Base-by-base conservation (phyloP, 2,329 filamentous ascomycete species). In the Hypocrella siamensis region DNA sequence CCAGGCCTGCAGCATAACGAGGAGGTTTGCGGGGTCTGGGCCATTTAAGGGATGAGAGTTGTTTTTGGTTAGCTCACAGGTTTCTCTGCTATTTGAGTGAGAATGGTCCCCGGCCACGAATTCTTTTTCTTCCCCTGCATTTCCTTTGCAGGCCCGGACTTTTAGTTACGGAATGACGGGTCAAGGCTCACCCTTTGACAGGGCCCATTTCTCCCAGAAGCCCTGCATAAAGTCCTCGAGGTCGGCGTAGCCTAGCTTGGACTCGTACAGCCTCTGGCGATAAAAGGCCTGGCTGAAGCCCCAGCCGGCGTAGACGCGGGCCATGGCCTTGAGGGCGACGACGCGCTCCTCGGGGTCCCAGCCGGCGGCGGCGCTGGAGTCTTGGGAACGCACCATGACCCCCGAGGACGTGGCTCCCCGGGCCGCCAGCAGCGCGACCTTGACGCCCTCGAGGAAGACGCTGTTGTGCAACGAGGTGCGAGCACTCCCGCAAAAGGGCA, bases 271-370 rank as follows among this genome's bases (percentile, higher is more conserved):
- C 46, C 65, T 75, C 41, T 82, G 61, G 2, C 81, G 66, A 44
- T 88, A 88, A 45, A 86, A 88, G 0, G 78, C 66, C 44, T 86
- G 80, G 31, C 73, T 79, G 44, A 88, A 80, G 0, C 82, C 81
- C 80, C 74, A 90, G 1, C 80, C 81, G 2, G 81, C 79, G 51
- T 90, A 90, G 0, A 75, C 80, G 28, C 79, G 64, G 0, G 68
- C 79, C 35, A 88, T 68, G 0, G 81, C 80, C 44, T 77, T 84
- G 26, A 88, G 46, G 35, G 63, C 47, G 18, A 45, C 30, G 40
- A 44, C 19, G 43, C 53, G 45, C 43, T 56, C 43, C 58, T 41
- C 59, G 51, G 57, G 75, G 4, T 46, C 45, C 54, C 54, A 57
- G 3, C 26, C 26, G 3, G 39, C 36, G 17, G 40, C 43, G 4